Evolutionary conservation across 2,329 filamentous ascomycete species (phyloP).

Genomic region (Fusarium papillatum): DNA sequence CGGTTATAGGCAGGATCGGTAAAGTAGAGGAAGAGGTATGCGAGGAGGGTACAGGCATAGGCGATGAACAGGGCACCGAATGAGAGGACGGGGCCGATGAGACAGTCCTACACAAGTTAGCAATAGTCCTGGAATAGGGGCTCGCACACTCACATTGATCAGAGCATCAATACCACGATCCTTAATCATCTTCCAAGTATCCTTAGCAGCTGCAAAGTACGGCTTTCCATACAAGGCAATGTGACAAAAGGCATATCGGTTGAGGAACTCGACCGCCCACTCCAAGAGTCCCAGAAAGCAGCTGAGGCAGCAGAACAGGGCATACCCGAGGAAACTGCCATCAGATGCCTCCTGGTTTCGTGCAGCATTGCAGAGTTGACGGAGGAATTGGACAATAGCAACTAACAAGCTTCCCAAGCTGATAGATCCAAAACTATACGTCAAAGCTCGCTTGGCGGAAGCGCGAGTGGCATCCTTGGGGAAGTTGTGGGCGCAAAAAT

Average conservation of each 20-base stretch:
- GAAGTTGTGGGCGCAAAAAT: constrained; percentile 80
- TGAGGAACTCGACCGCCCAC: constrained; percentile 91
- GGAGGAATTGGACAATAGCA: constrained; percentile 87
- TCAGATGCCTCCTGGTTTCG: constrained; percentile 73
- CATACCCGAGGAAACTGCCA: constrained; percentile 75
- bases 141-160: constrained; percentile 69
- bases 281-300: constrained; percentile 84
- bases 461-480: constrained; percentile 85
- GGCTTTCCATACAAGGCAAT: constrained; percentile 94
- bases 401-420: constrained; percentile 88
- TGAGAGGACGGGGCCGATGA: constrained; percentile 80
- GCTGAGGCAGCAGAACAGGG: constrained; percentile 81
- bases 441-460: constrained; percentile 85
- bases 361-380: constrained; percentile 86
- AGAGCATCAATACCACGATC: constrained; percentile 92
- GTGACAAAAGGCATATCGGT: constrained; percentile 92
- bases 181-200: constrained; percentile 93
- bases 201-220: constrained; percentile 89
- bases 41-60: constrained; percentile 84
- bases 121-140: accelerated
- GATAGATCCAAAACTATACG: constrained; percentile 94
- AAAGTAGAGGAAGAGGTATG: constrained; percentile 89
- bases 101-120: constrained; percentile 71
- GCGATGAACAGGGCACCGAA: constrained; percentile 88
- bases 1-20: constrained; percentile 85